Evolutionary conservation across 768 basidiomycete genomes (phyloP), one percentile per base, ranked within the genome.

Genomic region (Trametes coccinea): DNA sequence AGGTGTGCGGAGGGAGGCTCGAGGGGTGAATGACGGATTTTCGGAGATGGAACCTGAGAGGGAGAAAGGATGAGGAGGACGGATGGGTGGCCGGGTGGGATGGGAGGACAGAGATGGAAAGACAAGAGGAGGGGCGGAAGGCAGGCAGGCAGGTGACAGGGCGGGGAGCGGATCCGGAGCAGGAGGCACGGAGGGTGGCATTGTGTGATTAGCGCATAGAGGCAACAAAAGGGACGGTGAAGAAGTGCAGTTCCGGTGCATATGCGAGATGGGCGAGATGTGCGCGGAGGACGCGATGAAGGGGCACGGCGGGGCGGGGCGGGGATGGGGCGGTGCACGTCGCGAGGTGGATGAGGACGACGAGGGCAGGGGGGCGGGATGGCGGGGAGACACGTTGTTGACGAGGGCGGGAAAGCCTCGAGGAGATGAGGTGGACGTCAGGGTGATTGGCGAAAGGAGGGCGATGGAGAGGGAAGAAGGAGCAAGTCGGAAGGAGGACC

Each of bases 41-140:
- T 22, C 45, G 56, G 56, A 57, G 46, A 47, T 57, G 41, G 56
- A 49, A 57, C 22, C 22, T 22, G 33, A 37, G 7, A 30, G 45
- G 17, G 46, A 9, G 43, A 34, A 48, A 22, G 17, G 46, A 39
- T 39, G 16, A 47, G 22, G 16, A 13, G 34, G 31, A 4, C n/a
- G 22, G 22, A 22, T 22, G 22, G 22, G 22, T 22, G 22, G 22
- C 22, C 22, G 22, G 22, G 22, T 22, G 22, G 22, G 22, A 3
- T 43, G 11, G 53, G 7, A 6, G 27, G 16, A 29, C 31, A 46
- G 22, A 22, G 22, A 22, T 22, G 43, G 43, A 37, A 3, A 44
- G 53, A 41, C 37, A 13, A 53, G 33, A 53, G 33, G 37, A 43
- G 3, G 52, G 39, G 40, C 40, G 9, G n/a, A n/a, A 22, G 10